Conservation (phyloP, 176 grass and related monocot species). For the Pontederia crassipes region DNA sequence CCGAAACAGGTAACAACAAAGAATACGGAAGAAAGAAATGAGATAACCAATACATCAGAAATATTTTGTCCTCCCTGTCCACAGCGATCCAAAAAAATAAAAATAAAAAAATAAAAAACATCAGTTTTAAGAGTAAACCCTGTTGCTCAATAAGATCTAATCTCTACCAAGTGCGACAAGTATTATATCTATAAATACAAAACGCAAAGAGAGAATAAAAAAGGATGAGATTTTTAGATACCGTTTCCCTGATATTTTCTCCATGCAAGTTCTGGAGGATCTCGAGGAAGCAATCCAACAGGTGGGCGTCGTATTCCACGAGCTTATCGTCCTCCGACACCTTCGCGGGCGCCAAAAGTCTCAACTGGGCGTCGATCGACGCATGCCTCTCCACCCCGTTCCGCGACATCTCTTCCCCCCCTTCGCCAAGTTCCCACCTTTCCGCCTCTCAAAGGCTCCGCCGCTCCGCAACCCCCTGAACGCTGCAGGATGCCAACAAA, state of each 20-base stretch:
- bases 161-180: not conserved
- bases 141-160: not conserved
- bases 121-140: no score
- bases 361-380: constrained; percentile 40
- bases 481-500: no score
- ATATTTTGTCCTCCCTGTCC: no score
- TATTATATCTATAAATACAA: not conserved
- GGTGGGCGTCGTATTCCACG: constrained; percentile 40
- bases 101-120: no score
- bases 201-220: not conserved
- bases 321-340: constrained; percentile 47
- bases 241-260: constrained; percentile 27
- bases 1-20: not conserved
- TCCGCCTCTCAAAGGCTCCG: not conserved
- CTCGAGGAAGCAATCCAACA: constrained; percentile 38
- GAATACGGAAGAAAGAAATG: not conserved
- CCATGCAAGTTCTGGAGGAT: constrained; percentile 40
- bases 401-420: not conserved
- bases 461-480: not conserved
- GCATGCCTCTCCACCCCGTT: constrained; percentile 8
- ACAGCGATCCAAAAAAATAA: no score
- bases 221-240: constrained; percentile 11
- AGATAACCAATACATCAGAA: not conserved
- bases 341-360: constrained; percentile 38
- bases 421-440: not conserved